Conservation (phyloP, 495 filamentous ascomycete species). For the Evernia prunastri region DNA sequence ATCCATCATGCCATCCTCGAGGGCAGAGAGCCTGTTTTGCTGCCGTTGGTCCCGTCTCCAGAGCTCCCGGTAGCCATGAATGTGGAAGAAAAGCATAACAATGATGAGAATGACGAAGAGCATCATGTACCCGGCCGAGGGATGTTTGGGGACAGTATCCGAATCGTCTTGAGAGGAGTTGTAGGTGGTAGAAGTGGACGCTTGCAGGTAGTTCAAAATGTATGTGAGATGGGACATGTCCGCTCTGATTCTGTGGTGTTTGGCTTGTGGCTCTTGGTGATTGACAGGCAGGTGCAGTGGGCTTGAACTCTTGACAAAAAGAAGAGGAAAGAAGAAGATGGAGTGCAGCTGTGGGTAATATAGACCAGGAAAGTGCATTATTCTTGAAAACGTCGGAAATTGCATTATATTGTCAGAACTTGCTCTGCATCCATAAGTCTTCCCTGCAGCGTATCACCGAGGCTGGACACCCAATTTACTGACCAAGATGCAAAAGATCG, state of each 20-base stretch:
- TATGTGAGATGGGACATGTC: not conserved
- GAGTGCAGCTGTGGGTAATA: not conserved
- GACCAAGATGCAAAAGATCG: not conserved
- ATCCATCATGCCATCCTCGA: not conserved
- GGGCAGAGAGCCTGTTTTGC: not conserved
- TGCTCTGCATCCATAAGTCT: not conserved
- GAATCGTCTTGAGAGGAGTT: not conserved
- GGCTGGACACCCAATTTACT: not conserved
- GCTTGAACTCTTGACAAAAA: not conserved
- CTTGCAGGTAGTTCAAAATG: not conserved
- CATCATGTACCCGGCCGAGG: not conserved
- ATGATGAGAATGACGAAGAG: not conserved
- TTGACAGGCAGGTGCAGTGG: not conserved
- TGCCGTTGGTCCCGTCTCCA: not conserved
- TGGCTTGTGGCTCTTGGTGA: not conserved
- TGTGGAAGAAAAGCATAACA: not conserved
- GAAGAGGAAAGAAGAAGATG: not conserved
- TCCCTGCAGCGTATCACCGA: not conserved
- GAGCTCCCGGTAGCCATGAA: not conserved
- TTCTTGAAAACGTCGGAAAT: not conserved
- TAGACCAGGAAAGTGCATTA: not conserved
- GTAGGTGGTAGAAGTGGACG: not conserved
- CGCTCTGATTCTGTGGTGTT: not conserved
- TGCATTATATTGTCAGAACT: not conserved
- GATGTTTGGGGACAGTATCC: not conserved